Evolutionary conservation across 345 rosid genomes (phyloP).

Genomic region (Hypericum perforatum): DNA sequence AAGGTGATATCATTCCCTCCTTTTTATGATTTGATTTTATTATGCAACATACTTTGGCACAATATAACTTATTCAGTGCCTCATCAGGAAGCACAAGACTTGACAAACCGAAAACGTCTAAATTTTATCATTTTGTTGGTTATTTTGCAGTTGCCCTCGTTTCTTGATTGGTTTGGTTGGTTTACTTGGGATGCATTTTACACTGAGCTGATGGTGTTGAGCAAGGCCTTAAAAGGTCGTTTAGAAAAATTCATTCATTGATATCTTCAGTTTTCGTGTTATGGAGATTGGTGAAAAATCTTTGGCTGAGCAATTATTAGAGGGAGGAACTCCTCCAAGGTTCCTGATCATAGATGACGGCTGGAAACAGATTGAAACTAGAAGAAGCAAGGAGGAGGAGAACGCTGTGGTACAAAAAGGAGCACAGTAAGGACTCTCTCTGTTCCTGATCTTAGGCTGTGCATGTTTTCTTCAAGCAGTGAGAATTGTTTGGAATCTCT

Average conservation of each 20-base stretch:
- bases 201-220: constrained; percentile 88
- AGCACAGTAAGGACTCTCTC: constrained; percentile 84
- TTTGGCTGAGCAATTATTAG: constrained; percentile 36
- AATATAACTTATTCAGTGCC: no score
- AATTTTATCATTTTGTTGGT: constrained; percentile 10
- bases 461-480: background rate
- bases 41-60: no score
- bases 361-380: constrained; percentile 93
- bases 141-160: constrained; percentile 58
- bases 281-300: no score
- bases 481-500: no score
- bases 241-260: constrained; percentile 4
- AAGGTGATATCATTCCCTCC: constrained; percentile 31
- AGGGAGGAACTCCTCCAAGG: constrained; percentile 86
- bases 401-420: constrained; percentile 74
- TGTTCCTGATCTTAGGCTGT: background rate
- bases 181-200: constrained; percentile 99
- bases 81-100: no score
- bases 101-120: no score
- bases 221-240: constrained; percentile 83
- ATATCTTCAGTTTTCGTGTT: background rate
- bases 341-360: constrained; percentile 96
- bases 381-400: constrained; percentile 59
- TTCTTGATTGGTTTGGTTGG: constrained; percentile 98
- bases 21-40: background rate